Base-by-base conservation (phyloP, 2,329 filamentous ascomycete species). In the Apiospora saccharicola region DNA sequence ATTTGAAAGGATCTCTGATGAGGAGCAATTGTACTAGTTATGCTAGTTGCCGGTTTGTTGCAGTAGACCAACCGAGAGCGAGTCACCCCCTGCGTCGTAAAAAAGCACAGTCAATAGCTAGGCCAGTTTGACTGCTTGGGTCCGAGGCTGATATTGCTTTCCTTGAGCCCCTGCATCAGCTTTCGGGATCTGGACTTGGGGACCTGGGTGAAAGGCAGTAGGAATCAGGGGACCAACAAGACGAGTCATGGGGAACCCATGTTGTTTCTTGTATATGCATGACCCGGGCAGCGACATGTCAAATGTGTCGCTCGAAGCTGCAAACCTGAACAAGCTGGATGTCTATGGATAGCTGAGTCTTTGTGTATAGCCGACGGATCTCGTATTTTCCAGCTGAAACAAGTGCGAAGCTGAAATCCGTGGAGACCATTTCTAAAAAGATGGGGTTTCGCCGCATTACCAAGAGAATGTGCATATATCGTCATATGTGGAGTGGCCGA, bases 401-500 rank as follows among this genome's bases (percentile, higher is more conserved):
- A n/a, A 12, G 30, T 34, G 53, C 26, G 13, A 34, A 57, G 30
- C 26, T 57, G 51, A 4, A 53, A 30, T 53, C 4, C 51, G 14
- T 64, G 30, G 57, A 41, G 57, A 41, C 30, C 30, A 12, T 41
- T n/a, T 41, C 57, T 37, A 41, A 64, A 41, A 64, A n/a, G 34
- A 57, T 57, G 53, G 57, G 57, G 3, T 34, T 64, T 41, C 57
- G 57, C 57, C 34, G 57, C 57, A 61, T 64, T 41, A 37, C 53
- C 19, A 34, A 41, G 19, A 64, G 34, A 51, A 30, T 24, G 37
- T 41, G 57, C 34, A 68, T 34, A 64, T 30, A 51, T 71, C 57
- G 61, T 67, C 34, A 24, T 49, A 71, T 44, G 70, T 43, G 57
- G 67, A 67, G 70, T 49, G 34, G 34, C 34, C 57, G 34, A 51